Evolutionary conservation across 164 flowering plant species (phyloP).

Genomic region (Berberis thunbergii): DNA sequence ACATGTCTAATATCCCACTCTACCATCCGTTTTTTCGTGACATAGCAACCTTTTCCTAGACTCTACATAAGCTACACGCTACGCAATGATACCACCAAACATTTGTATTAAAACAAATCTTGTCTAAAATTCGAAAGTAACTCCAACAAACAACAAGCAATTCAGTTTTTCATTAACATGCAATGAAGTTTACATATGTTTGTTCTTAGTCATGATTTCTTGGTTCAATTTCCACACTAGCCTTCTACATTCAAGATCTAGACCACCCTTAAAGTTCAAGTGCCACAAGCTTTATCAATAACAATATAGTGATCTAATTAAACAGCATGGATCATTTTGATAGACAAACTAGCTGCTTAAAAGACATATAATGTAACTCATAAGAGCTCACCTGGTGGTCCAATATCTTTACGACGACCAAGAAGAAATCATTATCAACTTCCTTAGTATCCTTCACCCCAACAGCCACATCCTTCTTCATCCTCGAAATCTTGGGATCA

Average conservation of each 20-base stretch:
- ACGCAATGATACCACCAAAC: too few species aligned
- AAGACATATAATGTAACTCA: neutral
- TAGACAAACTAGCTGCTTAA: neutral
- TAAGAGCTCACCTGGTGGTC: slow-evolving; percentile 56
- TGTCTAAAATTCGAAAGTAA: too few species aligned
- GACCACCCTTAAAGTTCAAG: too few species aligned
- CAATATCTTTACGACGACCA: slow-evolving; percentile 71
- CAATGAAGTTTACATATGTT: too few species aligned
- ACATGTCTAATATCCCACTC: neutral
- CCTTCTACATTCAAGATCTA: neutral
- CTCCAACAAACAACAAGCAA: too few species aligned
- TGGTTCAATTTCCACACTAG: neutral
- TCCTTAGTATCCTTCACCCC: slow-evolving; percentile 71
- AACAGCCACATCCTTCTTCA: slow-evolving; percentile 89
- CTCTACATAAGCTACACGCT: too few species aligned
- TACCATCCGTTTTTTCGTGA: too few species aligned
- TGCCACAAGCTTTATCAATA: too few species aligned
- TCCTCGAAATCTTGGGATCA: slow-evolving; percentile 78
- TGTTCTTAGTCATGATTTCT: too few species aligned
- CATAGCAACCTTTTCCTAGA: too few species aligned
- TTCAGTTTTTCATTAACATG: too few species aligned
- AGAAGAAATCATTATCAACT: slow-evolving; percentile 80
- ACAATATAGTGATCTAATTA: neutral
- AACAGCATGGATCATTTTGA: neutral
- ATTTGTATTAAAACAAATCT: too few species aligned